Evolutionary conservation across 768 basidiomycete genomes (phyloP).

Genomic region (Termitomyces sp.): DNA sequence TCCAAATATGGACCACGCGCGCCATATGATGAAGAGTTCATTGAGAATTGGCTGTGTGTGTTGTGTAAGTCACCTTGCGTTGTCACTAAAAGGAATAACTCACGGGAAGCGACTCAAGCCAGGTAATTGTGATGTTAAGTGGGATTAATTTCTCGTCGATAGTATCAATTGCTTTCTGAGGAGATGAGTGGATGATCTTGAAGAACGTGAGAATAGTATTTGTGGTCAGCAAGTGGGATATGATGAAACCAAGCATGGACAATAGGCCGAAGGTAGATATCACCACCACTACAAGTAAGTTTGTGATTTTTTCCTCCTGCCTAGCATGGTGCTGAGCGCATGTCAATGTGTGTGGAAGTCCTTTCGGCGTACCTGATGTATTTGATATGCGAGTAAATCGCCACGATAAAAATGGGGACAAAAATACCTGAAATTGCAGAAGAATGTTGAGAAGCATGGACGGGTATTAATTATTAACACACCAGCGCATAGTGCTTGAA

Average conservation of each 20-base stretch:
- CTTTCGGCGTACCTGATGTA: not conserved
- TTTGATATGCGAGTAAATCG: not conserved
- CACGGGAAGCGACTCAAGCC: not conserved
- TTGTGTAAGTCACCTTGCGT: too few relatives aligned
- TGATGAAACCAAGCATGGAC: not conserved
- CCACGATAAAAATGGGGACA: not conserved
- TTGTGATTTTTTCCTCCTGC: not conserved
- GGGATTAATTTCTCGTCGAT: not conserved
- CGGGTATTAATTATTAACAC: too few relatives aligned
- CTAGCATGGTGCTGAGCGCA: not conserved
- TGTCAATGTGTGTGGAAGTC: not conserved
- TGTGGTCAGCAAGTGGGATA: not conserved
- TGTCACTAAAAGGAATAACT: too few relatives aligned
- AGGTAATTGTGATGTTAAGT: not conserved
- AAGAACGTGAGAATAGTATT: not conserved
- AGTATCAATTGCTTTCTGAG: not conserved
- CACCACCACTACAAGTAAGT: not conserved
- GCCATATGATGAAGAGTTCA: not conserved
- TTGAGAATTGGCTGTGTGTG: not conserved
- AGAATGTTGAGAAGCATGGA: too few relatives aligned
- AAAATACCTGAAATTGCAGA: too few relatives aligned
- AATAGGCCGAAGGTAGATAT: not conserved
- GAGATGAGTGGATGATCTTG: not conserved
- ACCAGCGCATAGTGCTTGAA: too few relatives aligned
- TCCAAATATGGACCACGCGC: not conserved